Conservation (phyloP, 2,329 filamentous ascomycete species). For the Xylaria sp. region DNA sequence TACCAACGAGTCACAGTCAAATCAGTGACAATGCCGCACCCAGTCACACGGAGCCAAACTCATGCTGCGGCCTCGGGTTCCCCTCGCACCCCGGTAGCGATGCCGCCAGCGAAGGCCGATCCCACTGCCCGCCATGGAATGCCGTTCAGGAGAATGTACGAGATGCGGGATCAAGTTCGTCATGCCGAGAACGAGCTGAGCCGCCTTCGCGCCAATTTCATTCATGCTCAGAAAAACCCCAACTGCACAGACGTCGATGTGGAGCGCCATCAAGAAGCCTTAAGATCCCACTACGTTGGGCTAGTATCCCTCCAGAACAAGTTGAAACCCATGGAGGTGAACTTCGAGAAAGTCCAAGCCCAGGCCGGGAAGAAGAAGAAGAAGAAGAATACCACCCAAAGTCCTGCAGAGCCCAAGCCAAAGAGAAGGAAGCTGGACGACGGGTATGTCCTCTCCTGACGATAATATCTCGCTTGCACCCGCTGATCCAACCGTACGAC, state of each 20-base stretch:
- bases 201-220: neutral
- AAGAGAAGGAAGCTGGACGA: slow-evolving; percentile 12
- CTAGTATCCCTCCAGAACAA: slow-evolving; percentile 8
- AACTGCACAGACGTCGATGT: neutral
- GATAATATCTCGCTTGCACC: neutral
- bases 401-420: neutral
- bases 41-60: neutral
- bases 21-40: neutral
- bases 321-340: slow-evolving; percentile 14
- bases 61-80: neutral
- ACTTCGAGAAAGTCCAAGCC: slow-evolving; percentile 9
- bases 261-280: neutral
- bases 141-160: slow-evolving; percentile 21
- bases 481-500: neutral
- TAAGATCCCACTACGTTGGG: slow-evolving; percentile 3
- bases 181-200: neutral
- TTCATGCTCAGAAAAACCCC: neutral
- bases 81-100: too few relatives aligned
- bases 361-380: neutral
- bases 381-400: neutral
- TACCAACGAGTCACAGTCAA: too few relatives aligned
- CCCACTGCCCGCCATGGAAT: neutral
- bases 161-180: neutral
- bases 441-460: neutral
- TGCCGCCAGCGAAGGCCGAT: neutral